Base-by-base conservation (phyloP, 2,329 filamentous ascomycete genomes). In the Nigrograna mackinnonii region DNA sequence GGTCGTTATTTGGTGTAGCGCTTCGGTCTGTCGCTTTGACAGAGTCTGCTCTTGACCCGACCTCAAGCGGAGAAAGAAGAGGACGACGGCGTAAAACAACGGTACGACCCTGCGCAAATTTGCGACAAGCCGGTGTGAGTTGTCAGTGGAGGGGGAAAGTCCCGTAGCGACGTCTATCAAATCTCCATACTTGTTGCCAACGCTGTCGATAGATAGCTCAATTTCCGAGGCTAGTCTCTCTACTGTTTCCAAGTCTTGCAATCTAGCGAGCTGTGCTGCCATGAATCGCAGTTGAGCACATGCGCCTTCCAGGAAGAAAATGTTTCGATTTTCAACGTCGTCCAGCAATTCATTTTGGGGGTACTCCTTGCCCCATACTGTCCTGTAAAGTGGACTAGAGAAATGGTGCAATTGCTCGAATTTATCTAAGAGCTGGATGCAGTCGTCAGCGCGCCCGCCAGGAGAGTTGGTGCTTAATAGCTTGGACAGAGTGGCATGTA, bases 101-200 rank as follows among this genome's bases (percentile, higher is more conserved):
- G 67, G 67, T 5, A 69, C 59, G 11, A 70, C 62, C 13, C 53
- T 53, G 7, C 66, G 62, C 24, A 69, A 63, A 19, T 70, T 70
- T n/a, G 58, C 58, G 0, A 66, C 58, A 1, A 69, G 48, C 0
- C 66, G 57, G 13, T 66, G 57, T 6, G 54, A 43, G 17, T 55
- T 46, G 14, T 60, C 49, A 4, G 46, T 48, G 6, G 52, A 39
- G 6, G 39, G 39, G 21, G 38, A 47, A n/a, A 55, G 36, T 17
- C 43, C 43, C 16, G 44, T 39, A 11, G 52, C 52, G n/a, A 49
- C 39, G 17, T 44, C 47, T 37, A 55, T 39, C 12, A 53, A 37
- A 20, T 55, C 52, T 33, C 38, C 36, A 5, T 37, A 55, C n/a
- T 43, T 34, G 37, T 49, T 32, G 7, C 47, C 42, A 18, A 58